A percentile compares a stretch with the other conserved stretches of the same genome.
Evolutionary conservation across 176 grass and related monocot species (phyloP).

Genomic region (Cenchrus fungigraminus): DNA sequence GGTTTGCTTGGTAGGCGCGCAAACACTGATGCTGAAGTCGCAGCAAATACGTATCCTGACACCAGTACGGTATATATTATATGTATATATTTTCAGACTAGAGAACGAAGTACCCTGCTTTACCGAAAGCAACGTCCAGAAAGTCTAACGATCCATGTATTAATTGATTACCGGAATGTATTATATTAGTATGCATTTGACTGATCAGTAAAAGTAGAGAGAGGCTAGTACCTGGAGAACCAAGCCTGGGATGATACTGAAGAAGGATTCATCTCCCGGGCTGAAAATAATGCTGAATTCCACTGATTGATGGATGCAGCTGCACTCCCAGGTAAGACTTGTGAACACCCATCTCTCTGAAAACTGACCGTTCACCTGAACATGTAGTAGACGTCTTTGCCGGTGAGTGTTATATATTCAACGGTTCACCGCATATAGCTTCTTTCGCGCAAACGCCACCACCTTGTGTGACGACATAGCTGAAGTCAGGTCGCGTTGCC

Average conservation of each 20-base stretch:
- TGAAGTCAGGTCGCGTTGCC: conserved; percentile 13
- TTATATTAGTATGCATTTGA: neutral
- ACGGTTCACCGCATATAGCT: neutral
- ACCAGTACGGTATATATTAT: neutral
- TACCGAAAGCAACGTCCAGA: conserved; percentile 14
- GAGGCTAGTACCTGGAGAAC: conserved; percentile 25
- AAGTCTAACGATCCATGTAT: too few species aligned
- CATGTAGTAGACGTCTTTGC: neutral
- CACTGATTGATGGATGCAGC: conserved; percentile 18
- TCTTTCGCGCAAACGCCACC: neutral
- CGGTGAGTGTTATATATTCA: neutral
- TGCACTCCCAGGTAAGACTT: conserved; percentile 27
- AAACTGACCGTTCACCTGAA: conserved; percentile 41
- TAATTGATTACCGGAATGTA: neutral
- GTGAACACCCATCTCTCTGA: conserved; percentile 40
- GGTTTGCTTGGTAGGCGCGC: conserved; percentile 40
- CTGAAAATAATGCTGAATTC: neutral
- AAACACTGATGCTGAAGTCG: conserved; percentile 42
- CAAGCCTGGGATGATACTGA: neutral
- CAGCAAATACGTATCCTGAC: conserved; percentile 41
- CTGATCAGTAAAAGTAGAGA: conserved; percentile 4
- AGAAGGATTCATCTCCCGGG: neutral
- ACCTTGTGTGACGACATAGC: neutral
- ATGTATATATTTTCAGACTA: neutral
- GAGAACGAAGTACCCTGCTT: neutral